Conservation (phyloP, 208 protist genomes). For the Trichomonas tenax region DNA sequence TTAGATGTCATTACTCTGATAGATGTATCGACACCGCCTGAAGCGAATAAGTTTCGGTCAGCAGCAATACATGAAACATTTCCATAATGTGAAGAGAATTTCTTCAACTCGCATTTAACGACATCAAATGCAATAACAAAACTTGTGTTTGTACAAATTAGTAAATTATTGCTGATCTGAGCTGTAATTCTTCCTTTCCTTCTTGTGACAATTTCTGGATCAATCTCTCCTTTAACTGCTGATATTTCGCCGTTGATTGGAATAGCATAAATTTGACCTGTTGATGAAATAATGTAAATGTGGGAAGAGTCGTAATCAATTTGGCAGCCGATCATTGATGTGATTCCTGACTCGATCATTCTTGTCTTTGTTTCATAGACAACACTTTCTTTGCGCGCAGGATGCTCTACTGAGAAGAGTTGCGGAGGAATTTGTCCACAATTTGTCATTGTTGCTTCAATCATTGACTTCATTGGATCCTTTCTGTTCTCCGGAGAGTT, state of each 20-base stretch:
- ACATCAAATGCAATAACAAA: not conserved
- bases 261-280: not conserved
- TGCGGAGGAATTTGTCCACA: constrained; percentile 1
- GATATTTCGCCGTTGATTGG: not conserved
- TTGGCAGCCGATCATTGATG: not conserved
- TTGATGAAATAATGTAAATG: not conserved
- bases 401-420: not conserved
- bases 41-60: not conserved
- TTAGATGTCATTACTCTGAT: not conserved
- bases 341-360: not conserved
- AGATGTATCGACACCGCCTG: not conserved
- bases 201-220: not conserved
- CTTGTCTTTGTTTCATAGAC: not conserved
- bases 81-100: not conserved
- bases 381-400: not conserved
- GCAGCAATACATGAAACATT: not conserved
- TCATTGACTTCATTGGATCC: not conserved
- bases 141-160: not conserved
- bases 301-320: not conserved
- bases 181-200: not conserved
- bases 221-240: not conserved
- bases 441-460: not conserved
- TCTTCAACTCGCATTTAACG: not conserved
- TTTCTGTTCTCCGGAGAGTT: not conserved
- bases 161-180: not conserved